Conservation (phyloP, 2,329 filamentous ascomycete species). For the Calonectria ilicicola region DNA sequence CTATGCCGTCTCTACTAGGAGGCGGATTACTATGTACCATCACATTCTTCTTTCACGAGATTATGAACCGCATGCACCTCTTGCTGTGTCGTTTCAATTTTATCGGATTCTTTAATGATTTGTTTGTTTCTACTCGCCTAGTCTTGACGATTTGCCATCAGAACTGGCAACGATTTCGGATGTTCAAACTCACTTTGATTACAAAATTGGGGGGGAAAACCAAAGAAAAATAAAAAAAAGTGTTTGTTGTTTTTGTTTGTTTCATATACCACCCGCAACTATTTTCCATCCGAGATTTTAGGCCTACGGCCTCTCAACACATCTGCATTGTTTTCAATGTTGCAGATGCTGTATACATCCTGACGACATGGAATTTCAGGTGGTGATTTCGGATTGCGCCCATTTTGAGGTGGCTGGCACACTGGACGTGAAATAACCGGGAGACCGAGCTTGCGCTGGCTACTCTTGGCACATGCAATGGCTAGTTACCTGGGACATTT, state of each 20-base stretch:
- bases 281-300: neutral
- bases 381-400: neutral
- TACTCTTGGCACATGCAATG: neutral
- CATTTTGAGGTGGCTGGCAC: neutral
- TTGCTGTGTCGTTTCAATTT: neutral
- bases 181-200: neutral
- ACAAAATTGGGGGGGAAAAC: neutral
- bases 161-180: neutral
- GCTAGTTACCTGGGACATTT: neutral
- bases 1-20: neutral
- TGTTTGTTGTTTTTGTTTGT: neutral
- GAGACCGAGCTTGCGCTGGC: neutral
- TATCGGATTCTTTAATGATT: neutral
- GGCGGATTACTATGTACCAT: neutral
- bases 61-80: neutral
- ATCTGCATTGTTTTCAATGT: neutral
- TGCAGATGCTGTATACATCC: neutral
- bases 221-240: no score
- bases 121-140: neutral
- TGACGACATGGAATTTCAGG: neutral
- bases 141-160: neutral
- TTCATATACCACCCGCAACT: neutral
- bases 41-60: neutral
- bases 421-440: neutral
- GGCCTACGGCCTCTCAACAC: neutral